A percentile compares a stretch with the other conserved stretches of the same genome.
Evolutionary conservation across 83 land plant genomes (phyloP).

Genomic region (Thuja plicata): DNA sequence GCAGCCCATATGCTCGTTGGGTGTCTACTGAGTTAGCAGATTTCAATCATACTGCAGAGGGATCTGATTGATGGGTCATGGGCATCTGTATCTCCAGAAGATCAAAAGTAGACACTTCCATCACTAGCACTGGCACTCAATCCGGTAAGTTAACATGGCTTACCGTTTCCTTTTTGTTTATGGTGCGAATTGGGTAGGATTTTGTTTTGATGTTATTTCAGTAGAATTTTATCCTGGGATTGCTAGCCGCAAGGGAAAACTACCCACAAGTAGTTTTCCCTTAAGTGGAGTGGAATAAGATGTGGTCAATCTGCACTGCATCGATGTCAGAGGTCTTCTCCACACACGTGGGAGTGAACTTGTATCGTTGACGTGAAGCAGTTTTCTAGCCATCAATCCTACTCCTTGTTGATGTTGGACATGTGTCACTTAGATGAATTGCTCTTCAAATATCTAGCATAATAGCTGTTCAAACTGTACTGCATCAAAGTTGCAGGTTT

Average conservation of each 20-base stretch:
- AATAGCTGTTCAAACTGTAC: not conserved
- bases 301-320: not conserved
- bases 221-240: not conserved
- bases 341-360: not conserved
- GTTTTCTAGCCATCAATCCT: not conserved
- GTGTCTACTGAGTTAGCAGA: not conserved
- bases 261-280: not conserved
- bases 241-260: not conserved
- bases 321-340: not conserved
- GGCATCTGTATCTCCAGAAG: slow-evolving; percentile 19
- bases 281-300: not conserved
- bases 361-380: not conserved
- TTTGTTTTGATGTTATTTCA: not conserved
- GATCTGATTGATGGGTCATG: slow-evolving; percentile 17
- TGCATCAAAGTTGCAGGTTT: not conserved
- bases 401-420: not conserved
- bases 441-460: not conserved
- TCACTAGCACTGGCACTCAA: slow-evolving; percentile 10
- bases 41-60: not conserved
- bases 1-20: not conserved
- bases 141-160: slow-evolving; percentile 3
- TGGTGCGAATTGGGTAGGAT: not conserved
- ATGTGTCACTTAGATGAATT: not conserved
- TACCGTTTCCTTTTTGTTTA: not conserved
- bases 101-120: slow-evolving; percentile 15